Percentiles rank a stretch among this genome's conserved stretches.
phyloP scores from a whole-genome alignment of 106 monocot species.

The Cymbidium sinense region DNA sequence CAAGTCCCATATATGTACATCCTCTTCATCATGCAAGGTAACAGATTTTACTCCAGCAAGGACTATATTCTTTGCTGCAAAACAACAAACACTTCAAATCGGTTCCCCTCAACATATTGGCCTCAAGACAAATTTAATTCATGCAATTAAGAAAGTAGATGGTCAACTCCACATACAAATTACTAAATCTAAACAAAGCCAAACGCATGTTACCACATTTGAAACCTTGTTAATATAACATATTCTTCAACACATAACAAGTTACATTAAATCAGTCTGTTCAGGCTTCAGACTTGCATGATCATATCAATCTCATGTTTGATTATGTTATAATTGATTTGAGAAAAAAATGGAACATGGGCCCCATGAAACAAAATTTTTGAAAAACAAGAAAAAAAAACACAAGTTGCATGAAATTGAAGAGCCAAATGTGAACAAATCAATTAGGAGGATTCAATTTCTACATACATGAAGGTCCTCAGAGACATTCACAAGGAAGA shows the following conservation, averaged over 20 bases:
- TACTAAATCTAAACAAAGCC: background rate
- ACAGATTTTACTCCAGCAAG: slow-evolving; percentile 96
- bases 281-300: background rate
- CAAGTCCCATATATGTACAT: slow-evolving; percentile 70
- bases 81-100: background rate
- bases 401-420: background rate
- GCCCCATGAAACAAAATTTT: background rate
- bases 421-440: background rate
- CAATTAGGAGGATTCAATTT: background rate
- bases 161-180: background rate
- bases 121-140: background rate
- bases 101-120: background rate
- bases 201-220: background rate
- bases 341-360: background rate
- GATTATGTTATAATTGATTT: background rate
- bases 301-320: background rate
- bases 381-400: background rate
- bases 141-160: background rate
- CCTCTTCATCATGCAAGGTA: slow-evolving; percentile 71
- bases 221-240: background rate
- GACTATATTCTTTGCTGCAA: slow-evolving; percentile 90
- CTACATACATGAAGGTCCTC: background rate
- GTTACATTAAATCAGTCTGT: background rate
- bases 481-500: background rate
- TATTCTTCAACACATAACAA: background rate